Percentiles rank a stretch among this genome's conserved stretches.
These are phyloP conservation scores for Exserohilum rostratum DNA, from an alignment of 2,329 filamentous ascomycete species.

Conservation along the genomic window DNA sequence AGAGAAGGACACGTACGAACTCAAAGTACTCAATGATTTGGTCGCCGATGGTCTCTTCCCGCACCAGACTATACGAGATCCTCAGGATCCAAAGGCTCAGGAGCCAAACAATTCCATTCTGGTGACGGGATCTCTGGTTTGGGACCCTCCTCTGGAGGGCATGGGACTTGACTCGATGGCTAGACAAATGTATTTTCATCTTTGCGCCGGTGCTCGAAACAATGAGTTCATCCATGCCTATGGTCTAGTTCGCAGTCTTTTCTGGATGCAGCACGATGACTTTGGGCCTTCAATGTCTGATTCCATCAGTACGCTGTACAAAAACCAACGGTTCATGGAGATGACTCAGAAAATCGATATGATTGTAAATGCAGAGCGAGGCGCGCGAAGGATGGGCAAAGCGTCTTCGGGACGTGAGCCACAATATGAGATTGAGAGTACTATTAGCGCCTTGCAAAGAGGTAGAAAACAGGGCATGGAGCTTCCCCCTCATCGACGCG, in stretches of 20 bases:
- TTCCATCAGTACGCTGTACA: slow-evolving; percentile 61
- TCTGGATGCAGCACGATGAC: slow-evolving; percentile 71
- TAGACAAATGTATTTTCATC: slow-evolving; percentile 65
- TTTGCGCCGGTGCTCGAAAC: slow-evolving; percentile 64
- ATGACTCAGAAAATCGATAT: slow-evolving; percentile 63
- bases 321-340: slow-evolving; percentile 65
- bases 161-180: slow-evolving; percentile 62
- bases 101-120: slow-evolving; percentile 74
- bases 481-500: slow-evolving; percentile 35
- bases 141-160: slow-evolving; percentile 53
- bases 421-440: slow-evolving; percentile 39
- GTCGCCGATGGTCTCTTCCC: slow-evolving; percentile 60
- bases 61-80: slow-evolving; percentile 58
- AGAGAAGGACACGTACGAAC: slow-evolving; percentile 24
- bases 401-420: slow-evolving; percentile 30
- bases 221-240: slow-evolving; percentile 72
- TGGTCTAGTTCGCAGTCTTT: slow-evolving; percentile 78
- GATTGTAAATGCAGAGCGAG: slow-evolving; percentile 26
- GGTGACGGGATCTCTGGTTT: slow-evolving; percentile 50
- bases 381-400: slow-evolving; percentile 17
- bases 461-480: slow-evolving; percentile 29
- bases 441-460: slow-evolving; percentile 28
- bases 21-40: slow-evolving; percentile 56
- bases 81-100: slow-evolving; percentile 51
- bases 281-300: slow-evolving; percentile 65